phyloP scores from a whole-genome alignment of 768 basidiomycete genomes.

The Termitomyces sp. region DNA sequence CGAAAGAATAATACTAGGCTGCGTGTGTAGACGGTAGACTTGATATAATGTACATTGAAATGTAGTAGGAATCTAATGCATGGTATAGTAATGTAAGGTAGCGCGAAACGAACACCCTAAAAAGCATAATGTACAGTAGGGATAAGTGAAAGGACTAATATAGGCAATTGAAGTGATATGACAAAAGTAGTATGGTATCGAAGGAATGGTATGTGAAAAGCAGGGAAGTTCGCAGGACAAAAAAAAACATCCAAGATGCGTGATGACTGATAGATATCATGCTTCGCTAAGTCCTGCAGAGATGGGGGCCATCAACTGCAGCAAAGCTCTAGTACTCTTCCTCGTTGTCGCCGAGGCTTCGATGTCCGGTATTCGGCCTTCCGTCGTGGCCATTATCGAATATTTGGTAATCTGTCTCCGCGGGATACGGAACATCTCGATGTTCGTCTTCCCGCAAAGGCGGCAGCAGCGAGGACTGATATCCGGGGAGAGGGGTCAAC shows the following conservation, averaged over 20 bases:
- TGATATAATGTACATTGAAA: constrained; percentile 14
- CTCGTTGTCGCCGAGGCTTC: constrained; percentile 30
- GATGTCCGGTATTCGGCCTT: constrained; percentile 41
- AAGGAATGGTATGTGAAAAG: constrained; percentile 13
- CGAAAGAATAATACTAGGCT: constrained; percentile 6
- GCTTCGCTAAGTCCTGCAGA: neutral
- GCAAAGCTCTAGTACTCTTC: constrained; percentile 24
- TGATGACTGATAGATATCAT: constrained; percentile 2
- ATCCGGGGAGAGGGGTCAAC: constrained; percentile 67
- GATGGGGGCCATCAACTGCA: neutral
- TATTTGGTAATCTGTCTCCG: constrained; percentile 29
- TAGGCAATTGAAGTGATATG: constrained; percentile 14
- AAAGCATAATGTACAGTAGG: constrained; percentile 13
- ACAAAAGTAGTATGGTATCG: constrained; percentile 16
- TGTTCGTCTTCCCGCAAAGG: constrained; percentile 25
- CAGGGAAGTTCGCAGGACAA: neutral
- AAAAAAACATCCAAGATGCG: constrained; percentile 9
- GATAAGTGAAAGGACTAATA: constrained; percentile 10
- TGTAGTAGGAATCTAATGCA: constrained; percentile 8
- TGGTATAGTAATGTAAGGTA: constrained; percentile 10
- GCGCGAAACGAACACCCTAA: neutral
- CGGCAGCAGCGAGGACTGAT: constrained; percentile 41
- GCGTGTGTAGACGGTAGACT: constrained; percentile 6
- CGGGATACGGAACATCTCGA: constrained; percentile 21
- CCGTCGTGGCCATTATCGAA: constrained; percentile 37